Conservation (phyloP, 257 asterid genomes). For the Pogostemon cablin region DNA sequence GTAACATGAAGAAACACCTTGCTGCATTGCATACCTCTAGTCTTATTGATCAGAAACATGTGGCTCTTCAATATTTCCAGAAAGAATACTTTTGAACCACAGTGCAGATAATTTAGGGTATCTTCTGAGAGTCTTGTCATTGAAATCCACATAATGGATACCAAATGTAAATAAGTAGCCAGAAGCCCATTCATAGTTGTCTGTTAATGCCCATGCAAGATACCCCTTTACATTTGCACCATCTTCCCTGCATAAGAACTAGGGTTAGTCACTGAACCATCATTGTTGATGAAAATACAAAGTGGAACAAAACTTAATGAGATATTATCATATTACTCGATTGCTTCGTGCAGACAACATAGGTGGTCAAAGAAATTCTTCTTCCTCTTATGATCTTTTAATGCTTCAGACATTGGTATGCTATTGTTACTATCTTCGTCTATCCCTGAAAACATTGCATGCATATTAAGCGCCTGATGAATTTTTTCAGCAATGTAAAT, state of each 20-base stretch:
- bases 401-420: conserved; percentile 32
- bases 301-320: too few relatives aligned
- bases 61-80: neutral
- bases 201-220: conserved; percentile 49
- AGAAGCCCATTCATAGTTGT: conserved; percentile 37
- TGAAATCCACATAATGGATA: conserved; percentile 42
- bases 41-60: conserved; percentile 27
- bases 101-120: conserved; percentile 45
- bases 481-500: too few relatives aligned
- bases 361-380: conserved; percentile 39
- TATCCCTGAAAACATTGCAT: conserved; percentile 31
- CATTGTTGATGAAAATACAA: neutral
- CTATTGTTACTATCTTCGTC: conserved; percentile 35
- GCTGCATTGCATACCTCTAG: too few relatives aligned
- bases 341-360: conserved; percentile 42
- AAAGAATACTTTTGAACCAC: conserved; percentile 43
- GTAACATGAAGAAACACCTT: too few relatives aligned
- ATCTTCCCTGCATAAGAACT: conserved; percentile 35
- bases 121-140: conserved; percentile 28
- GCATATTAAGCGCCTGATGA: too few relatives aligned
- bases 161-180: conserved; percentile 49
- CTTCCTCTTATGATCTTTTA: conserved; percentile 43
- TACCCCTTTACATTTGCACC: conserved; percentile 52
- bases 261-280: too few relatives aligned
- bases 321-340: conserved; percentile 22